phyloP scores from a whole-genome alignment of 768 basidiomycete species.

The Pisolithus orientalis region DNA sequence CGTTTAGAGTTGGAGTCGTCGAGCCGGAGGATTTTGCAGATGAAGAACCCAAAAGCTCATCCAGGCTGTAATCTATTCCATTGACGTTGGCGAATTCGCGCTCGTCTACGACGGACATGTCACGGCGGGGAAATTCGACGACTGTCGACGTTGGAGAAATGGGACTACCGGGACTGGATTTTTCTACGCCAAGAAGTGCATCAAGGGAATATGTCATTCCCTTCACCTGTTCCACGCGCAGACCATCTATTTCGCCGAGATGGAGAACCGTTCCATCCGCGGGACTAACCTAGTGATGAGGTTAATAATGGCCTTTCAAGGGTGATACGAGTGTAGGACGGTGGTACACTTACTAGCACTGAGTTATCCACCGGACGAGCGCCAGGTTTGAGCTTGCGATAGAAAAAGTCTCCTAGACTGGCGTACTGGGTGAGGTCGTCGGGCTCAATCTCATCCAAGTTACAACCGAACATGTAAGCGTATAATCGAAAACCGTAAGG shows the following conservation, averaged over 20 bases:
- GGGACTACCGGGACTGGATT: slow-evolving; percentile 35
- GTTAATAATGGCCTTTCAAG: background rate
- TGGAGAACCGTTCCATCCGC: slow-evolving; percentile 93
- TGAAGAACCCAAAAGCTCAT: slow-evolving; percentile 68
- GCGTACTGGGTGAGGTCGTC: slow-evolving; percentile 72
- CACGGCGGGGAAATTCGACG: slow-evolving; percentile 39
- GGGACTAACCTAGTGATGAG: slow-evolving; percentile 65
- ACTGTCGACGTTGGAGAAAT: slow-evolving; percentile 36
- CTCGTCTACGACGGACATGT: slow-evolving; percentile 69
- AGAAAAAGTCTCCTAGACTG: slow-evolving; percentile 94
- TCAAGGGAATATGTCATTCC: slow-evolving; percentile 96
- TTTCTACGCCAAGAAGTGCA: slow-evolving; percentile 79
- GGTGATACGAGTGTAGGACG: background rate
- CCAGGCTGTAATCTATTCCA: slow-evolving; percentile 93
- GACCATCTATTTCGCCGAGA: slow-evolving; percentile 76
- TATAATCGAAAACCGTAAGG: slow-evolving; percentile 85
- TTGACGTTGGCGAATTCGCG: slow-evolving; percentile 94
- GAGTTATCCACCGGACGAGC: slow-evolving; percentile 74
- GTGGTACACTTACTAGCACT: slow-evolving; percentile 47
- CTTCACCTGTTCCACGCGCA: slow-evolving; percentile 92
- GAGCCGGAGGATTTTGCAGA: slow-evolving; percentile 36
- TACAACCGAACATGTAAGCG: slow-evolving; percentile 85
- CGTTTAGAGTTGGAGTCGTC: slow-evolving; percentile 24
- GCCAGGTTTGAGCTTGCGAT: slow-evolving; percentile 78
- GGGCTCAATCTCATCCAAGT: slow-evolving; percentile 85